Evolutionary conservation across 176 grass and related monocot genomes (phyloP).

Genomic region (Musa itinerans): DNA sequence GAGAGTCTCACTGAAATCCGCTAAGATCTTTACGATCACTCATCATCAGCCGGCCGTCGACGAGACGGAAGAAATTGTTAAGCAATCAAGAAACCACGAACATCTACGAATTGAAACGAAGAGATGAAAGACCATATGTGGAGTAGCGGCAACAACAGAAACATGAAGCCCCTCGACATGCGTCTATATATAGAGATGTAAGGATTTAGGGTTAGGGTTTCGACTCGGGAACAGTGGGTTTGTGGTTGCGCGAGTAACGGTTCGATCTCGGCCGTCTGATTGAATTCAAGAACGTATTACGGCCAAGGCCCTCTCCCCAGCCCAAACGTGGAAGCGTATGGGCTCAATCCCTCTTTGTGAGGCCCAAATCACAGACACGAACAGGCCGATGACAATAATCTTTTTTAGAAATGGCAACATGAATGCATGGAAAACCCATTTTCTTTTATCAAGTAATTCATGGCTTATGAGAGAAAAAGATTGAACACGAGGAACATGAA

Average conservation of each 20-base stretch:
- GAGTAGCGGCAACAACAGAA: neutral
- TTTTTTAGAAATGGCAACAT: too few relatives aligned
- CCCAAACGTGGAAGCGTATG: too few relatives aligned
- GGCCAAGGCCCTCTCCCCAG: neutral
- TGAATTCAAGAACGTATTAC: neutral
- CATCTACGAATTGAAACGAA: neutral
- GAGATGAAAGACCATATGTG: neutral
- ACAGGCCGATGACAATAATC: too few relatives aligned
- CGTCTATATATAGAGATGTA: neutral
- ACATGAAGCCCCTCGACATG: too few relatives aligned
- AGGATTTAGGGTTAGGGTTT: neutral
- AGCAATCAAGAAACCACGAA: neutral
- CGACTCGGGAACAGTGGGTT: neutral
- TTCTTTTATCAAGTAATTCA: too few relatives aligned
- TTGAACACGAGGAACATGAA: too few relatives aligned
- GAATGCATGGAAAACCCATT: too few relatives aligned
- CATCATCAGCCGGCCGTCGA: neutral
- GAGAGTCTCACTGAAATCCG: slow-evolving; percentile 9
- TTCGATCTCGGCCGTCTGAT: neutral
- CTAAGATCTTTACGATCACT: slow-evolving; percentile 10
- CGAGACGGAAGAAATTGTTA: neutral
- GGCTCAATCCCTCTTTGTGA: too few relatives aligned
- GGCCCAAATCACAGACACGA: too few relatives aligned
- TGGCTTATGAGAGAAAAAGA: too few relatives aligned
- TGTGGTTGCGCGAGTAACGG: neutral